Evolutionary conservation across 2,329 filamentous ascomycete genomes (phyloP).

Genomic region (Monosporascus sp.): DNA sequence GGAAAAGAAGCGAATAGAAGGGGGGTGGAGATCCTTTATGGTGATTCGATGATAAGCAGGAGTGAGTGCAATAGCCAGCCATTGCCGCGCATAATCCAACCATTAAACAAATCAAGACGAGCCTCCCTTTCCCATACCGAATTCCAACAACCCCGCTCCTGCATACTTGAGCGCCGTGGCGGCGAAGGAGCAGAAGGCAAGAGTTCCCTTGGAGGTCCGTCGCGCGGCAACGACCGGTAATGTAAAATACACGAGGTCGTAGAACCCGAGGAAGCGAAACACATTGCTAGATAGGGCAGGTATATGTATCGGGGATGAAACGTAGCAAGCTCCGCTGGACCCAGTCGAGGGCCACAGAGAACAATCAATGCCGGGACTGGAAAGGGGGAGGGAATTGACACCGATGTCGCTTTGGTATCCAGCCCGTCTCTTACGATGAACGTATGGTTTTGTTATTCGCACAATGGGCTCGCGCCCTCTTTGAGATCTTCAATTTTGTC

Average conservation of each 20-base stretch:
- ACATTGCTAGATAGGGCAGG: not conserved
- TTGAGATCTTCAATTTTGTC: constrained; percentile 15
- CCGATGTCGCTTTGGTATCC: constrained; percentile 13
- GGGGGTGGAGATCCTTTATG: not conserved
- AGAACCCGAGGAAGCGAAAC: not conserved
- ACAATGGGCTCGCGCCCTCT: constrained; percentile 22
- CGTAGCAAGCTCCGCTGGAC: not conserved
- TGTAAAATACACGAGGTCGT: not conserved
- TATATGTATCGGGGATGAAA: constrained; percentile 11
- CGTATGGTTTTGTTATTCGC: constrained; percentile 7
- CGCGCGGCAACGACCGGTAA: constrained; percentile 9
- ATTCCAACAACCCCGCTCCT: constrained; percentile 1
- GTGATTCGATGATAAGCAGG: not conserved
- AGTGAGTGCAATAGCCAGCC: constrained; percentile 10
- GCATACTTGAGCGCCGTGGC: not conserved
- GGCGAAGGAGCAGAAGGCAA: not conserved
- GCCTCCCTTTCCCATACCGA: constrained; percentile 4
- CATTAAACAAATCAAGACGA: constrained; percentile 2
- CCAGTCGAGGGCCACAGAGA: constrained; percentile 4
- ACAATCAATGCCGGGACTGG: not conserved
- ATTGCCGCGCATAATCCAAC: constrained; percentile 3
- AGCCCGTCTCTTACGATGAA: constrained; percentile 14
- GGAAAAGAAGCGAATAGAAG: not conserved
- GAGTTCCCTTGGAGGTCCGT: constrained; percentile 8
- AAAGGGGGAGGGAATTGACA: constrained; percentile 4